Base-by-base conservation (phyloP, 2,329 filamentous ascomycete species). In the Thelonectria blattea region DNA sequence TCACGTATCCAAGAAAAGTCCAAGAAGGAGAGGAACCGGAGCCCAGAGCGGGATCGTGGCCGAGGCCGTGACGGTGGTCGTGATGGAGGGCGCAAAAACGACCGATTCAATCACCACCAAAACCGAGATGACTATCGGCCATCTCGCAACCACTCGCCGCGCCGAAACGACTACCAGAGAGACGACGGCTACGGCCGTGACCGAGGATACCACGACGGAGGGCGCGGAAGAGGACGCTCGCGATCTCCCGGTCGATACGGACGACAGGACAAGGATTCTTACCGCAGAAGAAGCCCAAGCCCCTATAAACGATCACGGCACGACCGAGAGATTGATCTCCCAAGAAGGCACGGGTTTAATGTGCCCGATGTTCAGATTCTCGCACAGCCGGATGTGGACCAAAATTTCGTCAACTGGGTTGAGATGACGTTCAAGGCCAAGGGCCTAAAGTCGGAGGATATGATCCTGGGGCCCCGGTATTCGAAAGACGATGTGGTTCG, bases 311-410 rank as follows among this genome's bases (percentile, higher is more conserved):
- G 83, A 32, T 76, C 82, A 51, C 76, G 84, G 20, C 78, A 81
- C 39, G 78, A 83, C 48, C 75, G 80, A 58, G 83, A 89, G 55
- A 80, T 93, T 12, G 89, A 91, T 30, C 85, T 96, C 8, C 91
- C 92, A 45, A 85, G 88, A 57, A 84, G 93, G 58, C 85, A 88
- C 59, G 88, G 91, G 5, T 80, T 84, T 58, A 87, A 95, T 65
- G 88, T 97, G 20, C 93, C 94, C 2, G 93, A 98, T 68, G 90
- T 97, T 15, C 93, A 97, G 73, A 87, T 98, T 30, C 85, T 97
- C 27, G 85, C 96, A 5, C 81, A 94, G 46, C 88, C 94, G 65
- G 88, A 93, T 66, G 83, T 96, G 12, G 87, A 89, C 60, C 83
- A 90, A 61, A 89, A 92, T 58, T 97, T 96, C 71, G 87, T 97